Conservation (phyloP, 805 yeast species). For the Yarrowia sp. region DNA sequence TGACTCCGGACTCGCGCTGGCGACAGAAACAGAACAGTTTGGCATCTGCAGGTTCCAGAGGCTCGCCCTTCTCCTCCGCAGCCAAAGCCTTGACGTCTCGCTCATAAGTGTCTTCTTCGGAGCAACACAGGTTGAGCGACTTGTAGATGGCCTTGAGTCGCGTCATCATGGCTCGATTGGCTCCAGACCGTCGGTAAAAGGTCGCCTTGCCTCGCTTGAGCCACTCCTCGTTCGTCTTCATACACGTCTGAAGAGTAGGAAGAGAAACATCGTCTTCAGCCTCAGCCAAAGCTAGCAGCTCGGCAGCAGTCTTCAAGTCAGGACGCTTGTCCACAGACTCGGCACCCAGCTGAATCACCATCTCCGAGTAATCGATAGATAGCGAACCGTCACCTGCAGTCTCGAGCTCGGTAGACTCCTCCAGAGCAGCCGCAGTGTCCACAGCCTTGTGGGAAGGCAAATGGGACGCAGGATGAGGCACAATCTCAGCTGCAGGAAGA, state of each 20-base stretch:
- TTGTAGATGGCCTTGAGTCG: conserved; percentile 34
- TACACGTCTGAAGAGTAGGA: conserved; percentile 8
- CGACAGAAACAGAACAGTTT: conserved; percentile 47
- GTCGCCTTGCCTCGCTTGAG: conserved; percentile 37
- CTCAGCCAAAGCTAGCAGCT: neutral
- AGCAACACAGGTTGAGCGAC: conserved; percentile 23
- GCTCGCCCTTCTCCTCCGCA: conserved; percentile 64
- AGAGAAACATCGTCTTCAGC: neutral
- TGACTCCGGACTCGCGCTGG: conserved; percentile 73
- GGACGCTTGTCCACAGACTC: conserved; percentile 12
- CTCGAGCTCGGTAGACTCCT: conserved; percentile 4
- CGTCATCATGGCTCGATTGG: conserved; percentile 35
- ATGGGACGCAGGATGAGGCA: neutral
- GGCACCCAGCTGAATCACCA: neutral
- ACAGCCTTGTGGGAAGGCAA: neutral
- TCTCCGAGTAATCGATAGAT: conserved; percentile 8
- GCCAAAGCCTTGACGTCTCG: conserved; percentile 51
- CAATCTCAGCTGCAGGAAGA: neutral
- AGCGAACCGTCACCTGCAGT: conserved; percentile 2
- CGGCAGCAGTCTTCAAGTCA: neutral
- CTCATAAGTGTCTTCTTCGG: conserved; percentile 27
- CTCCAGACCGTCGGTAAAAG: conserved; percentile 41
- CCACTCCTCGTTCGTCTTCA: conserved; percentile 41
- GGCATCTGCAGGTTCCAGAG: conserved; percentile 34
- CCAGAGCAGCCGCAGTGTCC: conserved; percentile 14